Evolutionary conservation across 225 moss, liverwort and hornwort species (phyloP).

Genomic region (Bryoerythrophyllum caledonicum): DNA sequence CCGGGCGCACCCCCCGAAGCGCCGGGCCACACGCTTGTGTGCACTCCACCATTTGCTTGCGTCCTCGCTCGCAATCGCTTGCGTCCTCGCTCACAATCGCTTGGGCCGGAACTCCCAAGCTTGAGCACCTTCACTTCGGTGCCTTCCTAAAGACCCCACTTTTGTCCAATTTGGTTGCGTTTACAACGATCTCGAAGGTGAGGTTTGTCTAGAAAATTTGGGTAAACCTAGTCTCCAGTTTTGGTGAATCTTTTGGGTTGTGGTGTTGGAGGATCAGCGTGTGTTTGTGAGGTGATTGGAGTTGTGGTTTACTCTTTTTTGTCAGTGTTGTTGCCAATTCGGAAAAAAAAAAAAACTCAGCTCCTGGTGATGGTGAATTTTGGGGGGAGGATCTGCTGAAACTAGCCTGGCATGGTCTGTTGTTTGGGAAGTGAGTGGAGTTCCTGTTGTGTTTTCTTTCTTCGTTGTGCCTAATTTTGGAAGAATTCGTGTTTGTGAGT

Average conservation of each 20-base stretch:
- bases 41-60: conserved; percentile 29
- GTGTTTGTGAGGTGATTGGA: no score
- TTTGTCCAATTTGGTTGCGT: background rate
- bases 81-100: no score
- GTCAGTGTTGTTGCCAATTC: background rate
- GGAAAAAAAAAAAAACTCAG: background rate
- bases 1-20: background rate
- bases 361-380: background rate
- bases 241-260: background rate
- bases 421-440: background rate
- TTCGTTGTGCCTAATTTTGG: background rate
- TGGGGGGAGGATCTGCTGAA: background rate
- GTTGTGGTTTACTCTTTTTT: background rate
- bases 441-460: no score
- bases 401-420: background rate
- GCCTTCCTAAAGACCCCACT: background rate
- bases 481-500: conserved; percentile 17
- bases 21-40: conserved; percentile 25
- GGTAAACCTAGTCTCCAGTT: no score
- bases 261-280: no score
- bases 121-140: background rate
- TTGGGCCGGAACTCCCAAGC: no score
- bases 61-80: background rate
- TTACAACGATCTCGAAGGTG: no score
- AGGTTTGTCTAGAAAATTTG: no score